Percentiles rank a stretch among this genome's conserved stretches.
phyloP scores from a whole-genome alignment of 768 basidiomycete genomes.

The Amanita thiersii region DNA sequence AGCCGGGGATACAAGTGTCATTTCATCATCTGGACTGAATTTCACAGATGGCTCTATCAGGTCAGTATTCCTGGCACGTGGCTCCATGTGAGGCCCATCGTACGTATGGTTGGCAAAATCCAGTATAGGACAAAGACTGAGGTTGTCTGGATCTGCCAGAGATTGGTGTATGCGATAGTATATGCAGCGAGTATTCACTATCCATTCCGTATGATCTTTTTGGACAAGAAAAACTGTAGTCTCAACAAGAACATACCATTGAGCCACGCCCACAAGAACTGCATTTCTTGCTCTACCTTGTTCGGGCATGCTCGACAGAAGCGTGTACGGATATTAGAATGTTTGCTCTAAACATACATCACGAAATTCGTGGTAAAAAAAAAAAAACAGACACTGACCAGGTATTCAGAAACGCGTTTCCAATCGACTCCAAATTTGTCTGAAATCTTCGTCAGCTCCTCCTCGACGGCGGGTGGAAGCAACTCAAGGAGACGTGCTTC shows the following conservation, averaged over 20 bases:
- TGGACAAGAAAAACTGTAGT: background rate
- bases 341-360: slow-evolving; percentile 11
- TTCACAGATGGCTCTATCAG: slow-evolving; percentile 18
- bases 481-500: slow-evolving; percentile 25
- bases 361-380: slow-evolving; percentile 1
- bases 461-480: slow-evolving; percentile 41
- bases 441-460: slow-evolving; percentile 33
- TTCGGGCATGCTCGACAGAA: slow-evolving; percentile 7
- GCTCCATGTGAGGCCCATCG: slow-evolving; percentile 33
- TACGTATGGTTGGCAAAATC: slow-evolving; percentile 84
- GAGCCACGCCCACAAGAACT: slow-evolving; percentile 88
- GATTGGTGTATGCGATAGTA: slow-evolving; percentile 51
- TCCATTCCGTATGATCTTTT: slow-evolving; percentile 4
- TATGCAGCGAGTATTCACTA: slow-evolving; percentile 91
- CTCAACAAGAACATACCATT: slow-evolving; percentile 47
- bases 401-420: slow-evolving; percentile 35
- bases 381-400: slow-evolving; percentile 35
- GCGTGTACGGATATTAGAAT: slow-evolving; percentile 8
- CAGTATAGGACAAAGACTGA: slow-evolving; percentile 82
- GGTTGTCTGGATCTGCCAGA: slow-evolving; percentile 57
- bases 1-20: slow-evolving; percentile 43
- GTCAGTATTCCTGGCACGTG: slow-evolving; percentile 19
- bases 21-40: slow-evolving; percentile 32
- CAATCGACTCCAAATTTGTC: slow-evolving; percentile 54
- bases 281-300: slow-evolving; percentile 20